Evolutionary conservation across 768 basidiomycete species (phyloP).

Genomic region (Collybiopsis confluens): DNA sequence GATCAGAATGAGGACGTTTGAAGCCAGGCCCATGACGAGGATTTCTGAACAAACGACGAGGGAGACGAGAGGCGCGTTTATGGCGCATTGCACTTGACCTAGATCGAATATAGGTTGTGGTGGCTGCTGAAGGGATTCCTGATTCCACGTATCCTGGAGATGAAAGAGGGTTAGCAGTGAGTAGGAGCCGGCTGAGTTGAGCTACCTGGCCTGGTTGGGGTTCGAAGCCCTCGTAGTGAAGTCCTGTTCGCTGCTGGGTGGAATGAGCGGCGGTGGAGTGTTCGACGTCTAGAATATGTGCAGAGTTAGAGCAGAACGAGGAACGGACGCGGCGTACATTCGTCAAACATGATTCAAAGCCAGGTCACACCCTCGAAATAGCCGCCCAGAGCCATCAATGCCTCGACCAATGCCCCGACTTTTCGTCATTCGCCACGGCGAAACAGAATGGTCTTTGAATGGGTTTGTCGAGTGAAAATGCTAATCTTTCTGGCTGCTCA

Average conservation of each 20-base stretch:
- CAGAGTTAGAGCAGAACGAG: conserved; percentile 3
- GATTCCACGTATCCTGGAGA: no score
- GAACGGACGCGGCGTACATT: conserved; percentile 41
- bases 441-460: conserved; percentile 92
- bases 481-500: no score
- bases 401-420: conserved; percentile 64
- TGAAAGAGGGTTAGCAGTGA: no score
- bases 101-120: conserved; percentile 83
- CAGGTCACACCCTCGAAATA: no score
- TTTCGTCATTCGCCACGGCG: conserved; percentile 80
- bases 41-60: conserved; percentile 85
- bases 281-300: conserved; percentile 68
- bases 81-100: conserved; percentile 84
- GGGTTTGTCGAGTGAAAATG: conserved; percentile 57
- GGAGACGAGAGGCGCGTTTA: conserved; percentile 78
- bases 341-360: conserved; percentile 71
- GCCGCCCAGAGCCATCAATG: no score
- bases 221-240: conserved; percentile 90
- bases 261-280: conserved; percentile 59
- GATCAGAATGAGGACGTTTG: conserved; percentile 80
- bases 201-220: conserved; percentile 46
- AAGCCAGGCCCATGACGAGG: conserved; percentile 77
- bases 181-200: no score
- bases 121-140: no score
- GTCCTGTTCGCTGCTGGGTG: conserved; percentile 38